Percentiles rank a stretch among this genome's conserved stretches.
Evolutionary conservation across 202 grass and related monocot genomes (phyloP).

Genomic region (Elaeis oleifera): DNA sequence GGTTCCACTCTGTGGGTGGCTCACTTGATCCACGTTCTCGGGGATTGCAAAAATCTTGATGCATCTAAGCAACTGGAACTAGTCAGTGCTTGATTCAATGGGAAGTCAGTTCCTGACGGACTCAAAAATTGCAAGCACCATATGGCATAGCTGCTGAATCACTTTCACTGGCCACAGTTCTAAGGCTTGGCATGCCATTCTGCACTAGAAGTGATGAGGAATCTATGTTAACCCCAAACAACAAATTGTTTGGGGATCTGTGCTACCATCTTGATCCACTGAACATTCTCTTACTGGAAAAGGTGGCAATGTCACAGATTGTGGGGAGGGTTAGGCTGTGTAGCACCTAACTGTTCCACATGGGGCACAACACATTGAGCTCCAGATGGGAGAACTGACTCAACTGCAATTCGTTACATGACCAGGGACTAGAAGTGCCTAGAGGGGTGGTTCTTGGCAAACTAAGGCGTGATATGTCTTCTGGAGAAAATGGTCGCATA

Average conservation of each 20-base stretch:
- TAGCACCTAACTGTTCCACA: constrained; percentile 50
- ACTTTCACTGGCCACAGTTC: constrained; percentile 28
- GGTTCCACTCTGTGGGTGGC: constrained; percentile 35
- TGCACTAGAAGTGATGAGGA: constrained; percentile 58
- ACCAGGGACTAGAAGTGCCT: constrained; percentile 48
- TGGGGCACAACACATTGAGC: constrained; percentile 31
- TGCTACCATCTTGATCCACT: constrained; percentile 56
- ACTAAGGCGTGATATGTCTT: constrained; percentile 29
- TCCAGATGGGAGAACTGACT: constrained; percentile 46
- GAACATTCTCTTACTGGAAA: constrained; percentile 69
- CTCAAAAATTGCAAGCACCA: constrained; percentile 71
- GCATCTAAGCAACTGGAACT: constrained; percentile 56
- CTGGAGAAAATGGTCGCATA: constrained; percentile 11
- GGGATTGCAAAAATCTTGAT: constrained; percentile 48
- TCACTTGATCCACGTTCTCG: constrained; percentile 55
- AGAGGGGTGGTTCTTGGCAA: constrained; percentile 52
- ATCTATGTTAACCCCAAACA: constrained; percentile 72
- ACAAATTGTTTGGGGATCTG: constrained; percentile 61
- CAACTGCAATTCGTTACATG: constrained; percentile 63
- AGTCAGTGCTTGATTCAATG: constrained; percentile 56
- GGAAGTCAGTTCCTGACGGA: constrained; percentile 58
- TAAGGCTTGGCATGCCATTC: constrained; percentile 47
- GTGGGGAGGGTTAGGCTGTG: constrained; percentile 34
- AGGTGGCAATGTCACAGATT: constrained; percentile 35
- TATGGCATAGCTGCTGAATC: constrained; percentile 60